A percentile compares a stretch with the other conserved stretches of the same genome.
Evolutionary conservation across 768 basidiomycete genomes (phyloP).

Genomic region (Tricholoma matsutake): DNA sequence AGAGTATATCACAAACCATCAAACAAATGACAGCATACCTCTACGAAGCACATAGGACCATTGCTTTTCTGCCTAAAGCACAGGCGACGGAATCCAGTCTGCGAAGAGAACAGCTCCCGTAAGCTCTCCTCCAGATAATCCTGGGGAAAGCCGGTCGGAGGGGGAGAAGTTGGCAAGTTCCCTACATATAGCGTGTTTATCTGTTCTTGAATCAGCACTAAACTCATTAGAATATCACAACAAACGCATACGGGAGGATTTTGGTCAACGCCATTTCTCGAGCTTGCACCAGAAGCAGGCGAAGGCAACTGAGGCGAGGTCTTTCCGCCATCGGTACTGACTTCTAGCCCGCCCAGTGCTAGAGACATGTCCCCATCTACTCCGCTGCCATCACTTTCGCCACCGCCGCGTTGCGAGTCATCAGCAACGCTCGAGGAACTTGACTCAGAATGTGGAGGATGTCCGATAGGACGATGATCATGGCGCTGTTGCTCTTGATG

Average conservation of each 20-base stretch:
- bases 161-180: slow-evolving; percentile 82
- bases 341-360: slow-evolving; percentile 45
- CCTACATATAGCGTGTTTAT: slow-evolving; percentile 99
- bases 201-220: slow-evolving; percentile 29
- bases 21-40: slow-evolving; percentile 47
- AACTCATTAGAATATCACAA: background rate
- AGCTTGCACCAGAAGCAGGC: slow-evolving; percentile 64
- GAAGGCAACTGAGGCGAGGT: slow-evolving; percentile 77
- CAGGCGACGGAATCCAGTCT: slow-evolving; percentile 85
- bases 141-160: slow-evolving; percentile 67
- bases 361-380: slow-evolving; percentile 33
- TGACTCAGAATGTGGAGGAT: slow-evolving; percentile 22
- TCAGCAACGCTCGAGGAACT: slow-evolving; percentile 31
- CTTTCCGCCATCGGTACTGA: slow-evolving; percentile 51
- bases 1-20: slow-evolving; percentile 6
- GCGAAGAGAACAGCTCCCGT: slow-evolving; percentile 73
- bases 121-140: slow-evolving; percentile 87
- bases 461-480: slow-evolving; percentile 6
- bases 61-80: slow-evolving; percentile 96
- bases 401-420: slow-evolving; percentile 19
- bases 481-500: slow-evolving; percentile 12
- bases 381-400: slow-evolving; percentile 12
- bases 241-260: slow-evolving; percentile 77
- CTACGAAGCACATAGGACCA: slow-evolving; percentile 99
- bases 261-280: slow-evolving; percentile 65